Base-by-base conservation (phyloP, 176 grass and related monocot species). In the Musa itinerans region DNA sequence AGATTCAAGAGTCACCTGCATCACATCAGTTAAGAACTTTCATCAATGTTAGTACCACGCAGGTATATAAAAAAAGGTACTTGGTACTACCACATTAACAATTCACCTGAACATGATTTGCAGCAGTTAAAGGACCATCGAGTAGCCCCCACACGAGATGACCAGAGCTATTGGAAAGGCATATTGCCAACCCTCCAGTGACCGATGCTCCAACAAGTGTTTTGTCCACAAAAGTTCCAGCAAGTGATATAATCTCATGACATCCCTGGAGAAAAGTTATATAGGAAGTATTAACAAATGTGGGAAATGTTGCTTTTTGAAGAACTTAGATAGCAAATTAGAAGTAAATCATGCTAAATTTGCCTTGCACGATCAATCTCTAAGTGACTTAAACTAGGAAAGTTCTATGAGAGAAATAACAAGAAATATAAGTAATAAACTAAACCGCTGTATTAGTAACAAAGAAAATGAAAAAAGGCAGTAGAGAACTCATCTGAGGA, bases 1-100 rank as follows among this genome's bases (percentile, higher is more conserved):
- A 4, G 75, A 65, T 24, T 61, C 58, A 77, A 61, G 59, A 77
- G 65, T 77, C 52, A 77, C 75, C 75, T 77, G 61, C 58, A 77
- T 64, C 21, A 51, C 57, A 76, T 76, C n/a, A 4, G 15, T 19
- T 17, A 29, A 64, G 3, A 16, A 53, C 21, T 20, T 2, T 9
- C 9, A 50, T 51, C 27, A 9, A 74, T 56, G 11, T 19, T 26
- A 13, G 49, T 8, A 57, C 8, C 51, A 55, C 54, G 9, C 25
- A 55, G 52, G 11, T 25, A 17, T 23, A 6, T 24, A 62, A 3
- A 8, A 63, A 20, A 4, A 63, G 17, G 74, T 11, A 16, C 27
- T 76, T 24, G 19, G n/a, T 51, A 51, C 14, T 24, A 65, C 34
- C 19, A 77, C 1, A 75, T 53, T 20, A 9, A 65, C 52, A 20